phyloP scores from a whole-genome alignment of 2,329 filamentous ascomycete species.

The Arachnomyces sp. region DNA sequence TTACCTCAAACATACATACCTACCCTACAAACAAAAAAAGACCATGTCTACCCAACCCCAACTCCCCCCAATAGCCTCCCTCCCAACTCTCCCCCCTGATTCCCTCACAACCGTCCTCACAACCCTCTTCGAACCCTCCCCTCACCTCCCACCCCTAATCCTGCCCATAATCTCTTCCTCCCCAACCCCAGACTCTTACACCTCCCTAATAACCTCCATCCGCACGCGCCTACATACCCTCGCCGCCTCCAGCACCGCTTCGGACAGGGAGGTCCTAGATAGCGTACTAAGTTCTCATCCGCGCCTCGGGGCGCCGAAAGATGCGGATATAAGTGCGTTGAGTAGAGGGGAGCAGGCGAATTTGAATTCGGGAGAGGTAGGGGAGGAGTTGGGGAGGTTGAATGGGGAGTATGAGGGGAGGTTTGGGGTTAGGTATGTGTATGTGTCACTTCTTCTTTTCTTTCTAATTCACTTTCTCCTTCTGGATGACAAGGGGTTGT shows the following conservation, averaged over 20 bases:
- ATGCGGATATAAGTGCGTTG: constrained; percentile 63
- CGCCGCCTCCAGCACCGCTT: constrained; percentile 42
- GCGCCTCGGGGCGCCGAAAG: constrained; percentile 65
- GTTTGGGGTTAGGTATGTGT: constrained; percentile 82
- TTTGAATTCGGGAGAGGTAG: constrained; percentile 48
- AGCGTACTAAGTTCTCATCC: constrained; percentile 75
- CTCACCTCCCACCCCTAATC: constrained; percentile 64
- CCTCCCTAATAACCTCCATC: constrained; percentile 60
- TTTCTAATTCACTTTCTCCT: constrained; percentile 7
- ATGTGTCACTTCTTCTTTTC: constrained; percentile 17
- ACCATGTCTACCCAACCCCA: too few species aligned
- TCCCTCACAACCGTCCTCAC: constrained; percentile 49
- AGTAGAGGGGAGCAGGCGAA: constrained; percentile 76
- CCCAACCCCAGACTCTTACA: constrained; percentile 51
- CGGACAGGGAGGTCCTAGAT: constrained; percentile 54
- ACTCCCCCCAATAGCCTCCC: constrained; percentile 7
- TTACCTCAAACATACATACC: background rate
- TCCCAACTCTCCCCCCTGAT: constrained; percentile 9
- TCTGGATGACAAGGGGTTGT: constrained; percentile 12
- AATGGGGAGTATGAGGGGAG: constrained; percentile 72
- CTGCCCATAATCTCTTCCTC: constrained; percentile 55
- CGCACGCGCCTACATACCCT: constrained; percentile 56
- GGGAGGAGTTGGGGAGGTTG: constrained; percentile 48
- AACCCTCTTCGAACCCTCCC: constrained; percentile 75
- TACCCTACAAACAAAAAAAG: background rate